Evolutionary conservation across 2,329 filamentous ascomycete genomes (phyloP).

Genomic region (Diaporthe batatas): DNA sequence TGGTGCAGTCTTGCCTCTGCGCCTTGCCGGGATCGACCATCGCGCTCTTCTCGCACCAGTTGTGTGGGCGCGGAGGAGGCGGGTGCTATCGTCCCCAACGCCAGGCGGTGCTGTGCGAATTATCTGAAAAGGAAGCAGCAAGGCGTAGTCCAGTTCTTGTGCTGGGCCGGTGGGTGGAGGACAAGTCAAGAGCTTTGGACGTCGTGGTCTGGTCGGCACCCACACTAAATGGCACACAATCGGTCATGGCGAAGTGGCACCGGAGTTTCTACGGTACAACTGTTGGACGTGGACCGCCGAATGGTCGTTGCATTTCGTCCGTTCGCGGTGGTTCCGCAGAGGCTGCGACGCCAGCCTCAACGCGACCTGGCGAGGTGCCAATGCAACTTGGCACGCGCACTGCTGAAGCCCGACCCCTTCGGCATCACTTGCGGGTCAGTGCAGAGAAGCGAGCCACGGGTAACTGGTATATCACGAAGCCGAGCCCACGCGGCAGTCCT

Average conservation of each 20-base stretch:
- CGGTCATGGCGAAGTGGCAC: background rate
- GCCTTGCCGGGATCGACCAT: background rate
- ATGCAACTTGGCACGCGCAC: constrained; percentile 9
- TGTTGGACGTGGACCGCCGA: background rate
- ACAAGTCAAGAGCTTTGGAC: background rate
- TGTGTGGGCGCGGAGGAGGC: background rate
- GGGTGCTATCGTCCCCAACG: no score
- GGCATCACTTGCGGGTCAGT: background rate
- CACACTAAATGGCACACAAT: background rate
- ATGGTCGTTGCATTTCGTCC: constrained; percentile 28
- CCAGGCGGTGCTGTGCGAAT: background rate
- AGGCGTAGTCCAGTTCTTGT: background rate
- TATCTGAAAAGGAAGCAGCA: background rate
- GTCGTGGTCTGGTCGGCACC: constrained; percentile 1
- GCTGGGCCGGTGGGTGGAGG: constrained; percentile 4
- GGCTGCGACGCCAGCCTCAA: constrained; percentile 11
- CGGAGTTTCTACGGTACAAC: constrained; percentile 24
- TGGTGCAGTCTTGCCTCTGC: background rate
- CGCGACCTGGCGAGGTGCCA: constrained; percentile 11
- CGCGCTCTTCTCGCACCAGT: background rate
- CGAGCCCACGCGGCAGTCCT: background rate
- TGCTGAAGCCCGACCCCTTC: background rate
- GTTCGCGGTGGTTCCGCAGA: constrained; percentile 23
- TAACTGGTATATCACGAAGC: background rate
- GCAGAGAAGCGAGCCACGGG: background rate